These are phyloP conservation scores for Podosphaera fusca DNA, from an alignment of 2,329 filamentous ascomycete genomes.

Conservation along the genomic window DNA sequence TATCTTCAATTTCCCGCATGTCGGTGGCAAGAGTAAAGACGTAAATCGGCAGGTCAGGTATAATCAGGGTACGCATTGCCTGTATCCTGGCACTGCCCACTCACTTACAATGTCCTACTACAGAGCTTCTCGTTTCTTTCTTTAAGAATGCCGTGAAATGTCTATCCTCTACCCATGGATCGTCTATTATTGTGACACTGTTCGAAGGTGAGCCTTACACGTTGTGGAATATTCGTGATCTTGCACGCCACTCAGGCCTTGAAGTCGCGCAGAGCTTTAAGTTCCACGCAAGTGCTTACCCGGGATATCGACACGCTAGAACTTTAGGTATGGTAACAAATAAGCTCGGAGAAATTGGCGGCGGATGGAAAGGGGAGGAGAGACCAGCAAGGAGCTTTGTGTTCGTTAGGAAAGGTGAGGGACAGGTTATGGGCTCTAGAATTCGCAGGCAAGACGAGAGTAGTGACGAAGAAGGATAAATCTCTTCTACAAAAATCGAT, in stretches of 20 bases:
- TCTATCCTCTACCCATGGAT: constrained; percentile 26
- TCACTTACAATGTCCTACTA: constrained; percentile 3
- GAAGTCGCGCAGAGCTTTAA: constrained; percentile 46
- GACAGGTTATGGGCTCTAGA: constrained; percentile 11
- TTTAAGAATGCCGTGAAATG: constrained; percentile 31
- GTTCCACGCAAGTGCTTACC: constrained; percentile 45
- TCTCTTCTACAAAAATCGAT: constrained; percentile 3
- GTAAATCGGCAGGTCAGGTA: constrained; percentile 83
- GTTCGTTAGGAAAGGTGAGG: constrained; percentile 35
- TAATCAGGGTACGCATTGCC: constrained; percentile 37
- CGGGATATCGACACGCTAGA: constrained; percentile 49
- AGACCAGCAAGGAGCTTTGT: constrained; percentile 34
- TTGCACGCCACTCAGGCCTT: constrained; percentile 56
- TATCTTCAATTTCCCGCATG: constrained; percentile 93
- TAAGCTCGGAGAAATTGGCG: constrained; percentile 21
- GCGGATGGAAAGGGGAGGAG: constrained; percentile 27
- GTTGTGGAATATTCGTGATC: constrained; percentile 79
- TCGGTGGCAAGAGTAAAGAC: constrained; percentile 76
- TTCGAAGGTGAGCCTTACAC: constrained; percentile 92
- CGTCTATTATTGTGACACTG: constrained; percentile 53
- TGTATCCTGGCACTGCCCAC: not conserved
- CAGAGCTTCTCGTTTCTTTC: constrained; percentile 44
- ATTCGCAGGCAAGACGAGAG: constrained; percentile 14
- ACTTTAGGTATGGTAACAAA: constrained; percentile 43
- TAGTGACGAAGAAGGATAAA: constrained; percentile 10